A percentile compares a stretch with the other conserved stretches of the same genome.
Evolutionary conservation across 2,329 filamentous ascomycete genomes (phyloP).

Genomic region (Sporothrix dimorphospora): DNA sequence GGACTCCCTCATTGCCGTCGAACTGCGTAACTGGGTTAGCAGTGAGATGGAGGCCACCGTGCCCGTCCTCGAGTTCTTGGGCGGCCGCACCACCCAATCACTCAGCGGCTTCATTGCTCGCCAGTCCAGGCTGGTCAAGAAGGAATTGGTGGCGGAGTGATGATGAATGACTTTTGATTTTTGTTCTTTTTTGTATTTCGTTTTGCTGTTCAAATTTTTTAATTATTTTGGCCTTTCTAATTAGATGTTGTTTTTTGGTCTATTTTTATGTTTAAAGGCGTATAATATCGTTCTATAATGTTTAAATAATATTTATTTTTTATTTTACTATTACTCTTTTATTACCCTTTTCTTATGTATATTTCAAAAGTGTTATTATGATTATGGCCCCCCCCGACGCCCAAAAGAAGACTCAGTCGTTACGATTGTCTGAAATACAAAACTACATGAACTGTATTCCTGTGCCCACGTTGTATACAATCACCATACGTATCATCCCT

Average conservation of each 20-base stretch:
- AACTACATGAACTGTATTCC: too few species aligned
- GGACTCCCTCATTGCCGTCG: conserved; percentile 34
- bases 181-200: not conserved
- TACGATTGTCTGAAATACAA: too few species aligned
- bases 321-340: too few species aligned
- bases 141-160: conserved; percentile 25
- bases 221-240: not conserved
- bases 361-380: too few species aligned
- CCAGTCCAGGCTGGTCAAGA: conserved; percentile 32
- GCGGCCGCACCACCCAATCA: conserved; percentile 30
- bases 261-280: too few species aligned
- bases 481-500: too few species aligned
- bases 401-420: too few species aligned
- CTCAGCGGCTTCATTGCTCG: conserved; percentile 30
- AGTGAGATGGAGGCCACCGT: conserved; percentile 34
- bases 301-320: too few species aligned
- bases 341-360: too few species aligned
- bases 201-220: not conserved
- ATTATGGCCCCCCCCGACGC: too few species aligned
- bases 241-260: not conserved
- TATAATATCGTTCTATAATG: too few species aligned
- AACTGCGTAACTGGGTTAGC: conserved; percentile 34
- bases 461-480: too few species aligned
- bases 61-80: conserved; percentile 33
- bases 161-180: not conserved